Evolutionary conservation across 2,329 filamentous ascomycete genomes (phyloP).

Genomic region (Colletotrichum acutatum): DNA sequence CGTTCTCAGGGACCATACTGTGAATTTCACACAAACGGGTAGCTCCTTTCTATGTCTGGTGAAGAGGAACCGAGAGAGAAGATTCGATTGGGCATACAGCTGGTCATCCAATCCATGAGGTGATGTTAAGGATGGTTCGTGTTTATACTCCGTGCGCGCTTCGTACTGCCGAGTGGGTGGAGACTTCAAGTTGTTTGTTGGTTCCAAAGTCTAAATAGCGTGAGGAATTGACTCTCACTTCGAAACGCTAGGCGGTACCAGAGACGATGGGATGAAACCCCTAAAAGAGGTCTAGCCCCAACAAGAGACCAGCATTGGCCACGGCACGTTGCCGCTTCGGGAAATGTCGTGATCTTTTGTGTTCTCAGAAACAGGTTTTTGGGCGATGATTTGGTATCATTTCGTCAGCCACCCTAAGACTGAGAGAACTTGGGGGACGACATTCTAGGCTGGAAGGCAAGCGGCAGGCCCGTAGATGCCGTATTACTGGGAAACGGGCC

Average conservation of each 20-base stretch:
- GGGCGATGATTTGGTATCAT: too few species aligned
- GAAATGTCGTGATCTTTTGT: background rate
- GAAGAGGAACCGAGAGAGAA: background rate
- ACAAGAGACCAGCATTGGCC: background rate
- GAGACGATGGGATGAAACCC: slow-evolving; percentile 2
- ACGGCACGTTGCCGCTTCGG: background rate
- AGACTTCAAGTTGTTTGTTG: background rate
- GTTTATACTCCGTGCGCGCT: background rate
- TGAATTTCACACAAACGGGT: background rate
- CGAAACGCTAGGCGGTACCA: background rate
- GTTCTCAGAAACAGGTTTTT: too few species aligned
- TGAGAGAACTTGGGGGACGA: too few species aligned
- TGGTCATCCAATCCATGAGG: background rate
- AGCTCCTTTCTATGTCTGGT: background rate
- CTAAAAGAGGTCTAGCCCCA: background rate
- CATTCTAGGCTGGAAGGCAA: too few species aligned
- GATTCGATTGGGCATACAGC: background rate
- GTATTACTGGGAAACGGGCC: too few species aligned
- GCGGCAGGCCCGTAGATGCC: too few species aligned
- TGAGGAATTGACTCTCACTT: background rate
- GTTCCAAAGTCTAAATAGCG: background rate
- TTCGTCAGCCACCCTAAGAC: too few species aligned
- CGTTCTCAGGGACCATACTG: too few species aligned
- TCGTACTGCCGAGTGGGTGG: background rate
- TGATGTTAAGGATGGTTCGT: background rate